phyloP scores from a whole-genome alignment of 805 yeast genomes.

The Wickerhamiella galacta region DNA sequence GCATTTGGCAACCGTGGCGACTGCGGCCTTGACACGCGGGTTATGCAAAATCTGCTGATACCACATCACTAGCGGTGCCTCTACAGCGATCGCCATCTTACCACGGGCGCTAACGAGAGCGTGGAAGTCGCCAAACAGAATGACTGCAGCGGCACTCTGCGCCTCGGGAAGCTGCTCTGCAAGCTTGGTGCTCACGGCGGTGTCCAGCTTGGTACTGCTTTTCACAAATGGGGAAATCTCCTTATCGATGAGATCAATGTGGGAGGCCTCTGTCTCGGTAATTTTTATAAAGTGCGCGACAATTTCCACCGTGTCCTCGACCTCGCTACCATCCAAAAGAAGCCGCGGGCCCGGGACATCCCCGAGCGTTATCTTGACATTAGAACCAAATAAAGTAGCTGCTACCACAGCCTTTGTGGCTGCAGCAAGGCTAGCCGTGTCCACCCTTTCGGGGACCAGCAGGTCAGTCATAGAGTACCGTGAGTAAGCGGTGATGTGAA shows the following conservation, averaged over 20 bases:
- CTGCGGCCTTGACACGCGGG: slow-evolving; percentile 16
- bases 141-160: slow-evolving; percentile 22
- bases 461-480: slow-evolving; percentile 10
- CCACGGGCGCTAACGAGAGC: slow-evolving; percentile 23
- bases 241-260: slow-evolving; percentile 14
- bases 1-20: slow-evolving; percentile 11
- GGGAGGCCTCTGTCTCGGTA: slow-evolving; percentile 25
- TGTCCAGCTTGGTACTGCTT: slow-evolving; percentile 13
- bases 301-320: slow-evolving; percentile 25
- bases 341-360: slow-evolving; percentile 14
- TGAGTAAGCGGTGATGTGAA: too few species aligned
- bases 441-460: slow-evolving; percentile 12
- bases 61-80: slow-evolving; percentile 19
- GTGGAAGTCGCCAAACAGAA: slow-evolving; percentile 29
- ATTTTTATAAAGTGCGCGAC: slow-evolving; percentile 27
- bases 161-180: slow-evolving; percentile 15
- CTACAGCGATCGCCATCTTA: slow-evolving; percentile 18
- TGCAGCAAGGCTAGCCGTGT: slow-evolving; percentile 11
- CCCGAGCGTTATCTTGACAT: slow-evolving; percentile 16
- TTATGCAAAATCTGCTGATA: slow-evolving; percentile 18
- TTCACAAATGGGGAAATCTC: slow-evolving; percentile 7
- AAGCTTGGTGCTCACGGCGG: slow-evolving; percentile 11
- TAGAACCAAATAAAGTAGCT: slow-evolving; percentile 20
- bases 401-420: slow-evolving; percentile 29
- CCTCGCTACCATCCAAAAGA: slow-evolving; percentile 5